Base-by-base conservation (phyloP, 2,329 filamentous ascomycete species). In the Venturia pyrina region DNA sequence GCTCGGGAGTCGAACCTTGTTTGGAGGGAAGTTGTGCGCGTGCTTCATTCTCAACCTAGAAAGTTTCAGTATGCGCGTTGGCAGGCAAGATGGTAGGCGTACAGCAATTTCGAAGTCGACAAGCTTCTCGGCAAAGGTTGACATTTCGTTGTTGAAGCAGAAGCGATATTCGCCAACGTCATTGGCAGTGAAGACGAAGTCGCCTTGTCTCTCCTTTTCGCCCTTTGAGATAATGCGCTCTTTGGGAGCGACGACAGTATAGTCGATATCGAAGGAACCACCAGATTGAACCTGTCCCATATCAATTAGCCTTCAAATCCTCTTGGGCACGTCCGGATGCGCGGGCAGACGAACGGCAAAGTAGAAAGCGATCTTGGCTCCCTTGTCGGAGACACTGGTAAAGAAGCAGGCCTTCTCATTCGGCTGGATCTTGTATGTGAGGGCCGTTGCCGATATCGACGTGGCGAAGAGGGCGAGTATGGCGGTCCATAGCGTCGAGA, bases 111-210 rank as follows among this genome's bases (percentile, higher is more conserved):
- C 95, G 74, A 99, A 97, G 77, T 99, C 95, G 69, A 99, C 93
- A 76, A 91, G 87, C 81, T 99, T 99, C 80, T 99, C 95, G 64
- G 93, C 89, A 75, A 96, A 97, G 0, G 93, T 98, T 74, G 90
- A 96, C 90, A 99, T 96, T 75, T 95, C 89, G 75, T 99, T 99
- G 79, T 93, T 90, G 82, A 99, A 99, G 84, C 95, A 99, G 81
- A 99, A 98, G 65, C 87, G 86, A 80, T 98, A 97, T 74, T 98
- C 93, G 70, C 95, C 95, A 7, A 84, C 74, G 64, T 91, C 86
- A 73, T 91, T 91, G 59, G 93, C 95, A 0, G 93, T 96, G 78
- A 99, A 99, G 69, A 99, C 95, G 74, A 96, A 98, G 78, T 99
- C 95, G 65, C 93, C 95, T 79, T 98, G 93, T 70, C 93, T 87